These are phyloP conservation scores for Suillus weaverae DNA, from an alignment of 768 basidiomycete genomes.

Conservation along the genomic window DNA sequence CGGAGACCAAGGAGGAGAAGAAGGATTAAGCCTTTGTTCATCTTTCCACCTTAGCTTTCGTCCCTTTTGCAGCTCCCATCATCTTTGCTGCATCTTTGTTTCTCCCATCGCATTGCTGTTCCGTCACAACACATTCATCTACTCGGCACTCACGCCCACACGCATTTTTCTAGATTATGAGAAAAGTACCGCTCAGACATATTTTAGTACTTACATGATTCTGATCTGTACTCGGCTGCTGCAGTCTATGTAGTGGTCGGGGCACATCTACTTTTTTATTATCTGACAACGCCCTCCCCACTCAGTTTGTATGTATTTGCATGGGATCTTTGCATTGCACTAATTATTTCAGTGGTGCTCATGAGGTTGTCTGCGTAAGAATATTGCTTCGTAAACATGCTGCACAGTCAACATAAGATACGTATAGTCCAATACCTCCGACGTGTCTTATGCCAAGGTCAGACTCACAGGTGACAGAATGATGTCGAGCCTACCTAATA, in stretches of 20 bases:
- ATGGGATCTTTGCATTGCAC: not conserved
- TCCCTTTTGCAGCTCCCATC: not conserved
- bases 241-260: not conserved
- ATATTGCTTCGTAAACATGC: too few relatives aligned
- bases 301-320: constrained; percentile 3
- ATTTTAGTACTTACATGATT: constrained; percentile 7
- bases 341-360: not conserved
- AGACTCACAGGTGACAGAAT: too few relatives aligned
- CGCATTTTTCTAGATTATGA: constrained; percentile 29
- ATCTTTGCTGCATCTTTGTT: not conserved
- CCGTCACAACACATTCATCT: not conserved
- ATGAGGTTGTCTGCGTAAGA: not conserved
- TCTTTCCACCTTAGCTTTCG: not conserved
- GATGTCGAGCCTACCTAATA: too few relatives aligned
- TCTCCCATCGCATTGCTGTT: constrained; percentile 4
- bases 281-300: constrained; percentile 1
- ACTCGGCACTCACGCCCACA: constrained; percentile 21
- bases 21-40: constrained; percentile 60
- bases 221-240: not conserved
- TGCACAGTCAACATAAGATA: too few relatives aligned
- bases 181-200: constrained; percentile 26
- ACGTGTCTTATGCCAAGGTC: too few relatives aligned
- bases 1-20: constrained; percentile 67
- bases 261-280: not conserved
- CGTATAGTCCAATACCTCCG: too few relatives aligned